phyloP scores from a whole-genome alignment of 176 grass and related monocot genomes.

The Triticum turgidum region DNA sequence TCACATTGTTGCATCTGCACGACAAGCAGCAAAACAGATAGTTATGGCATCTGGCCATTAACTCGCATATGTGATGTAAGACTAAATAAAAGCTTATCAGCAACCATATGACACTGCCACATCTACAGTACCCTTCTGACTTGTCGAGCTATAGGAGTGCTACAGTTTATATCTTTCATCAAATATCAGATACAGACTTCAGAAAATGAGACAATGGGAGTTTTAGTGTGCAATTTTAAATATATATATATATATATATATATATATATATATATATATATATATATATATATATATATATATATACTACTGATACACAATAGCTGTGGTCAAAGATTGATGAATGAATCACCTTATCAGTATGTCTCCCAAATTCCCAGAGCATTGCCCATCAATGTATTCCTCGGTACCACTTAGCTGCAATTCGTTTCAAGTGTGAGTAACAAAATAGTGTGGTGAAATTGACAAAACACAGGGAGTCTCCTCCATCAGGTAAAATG shows the following conservation, averaged over 20 bases:
- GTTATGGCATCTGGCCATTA: not conserved
- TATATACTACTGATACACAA: not conserved
- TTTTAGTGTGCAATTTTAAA: not conserved
- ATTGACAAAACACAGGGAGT: not conserved
- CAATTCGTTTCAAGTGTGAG: not conserved
- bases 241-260: too few species aligned
- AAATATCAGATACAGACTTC: not conserved
- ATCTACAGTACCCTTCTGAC: not conserved
- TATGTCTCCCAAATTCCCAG: slow-evolving; percentile 84
- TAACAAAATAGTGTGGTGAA: not conserved
- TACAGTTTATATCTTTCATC: not conserved
- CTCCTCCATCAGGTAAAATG: not conserved
- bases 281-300: not conserved
- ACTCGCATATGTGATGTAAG: not conserved
- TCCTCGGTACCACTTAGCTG: slow-evolving; percentile 83
- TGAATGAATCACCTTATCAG: slow-evolving; percentile 59
- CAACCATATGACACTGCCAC: not conserved
- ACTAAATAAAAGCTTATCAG: not conserved
- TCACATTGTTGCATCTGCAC: slow-evolving; percentile 63
- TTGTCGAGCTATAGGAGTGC: not conserved
- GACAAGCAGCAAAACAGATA: not conserved
- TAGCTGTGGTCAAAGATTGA: not conserved
- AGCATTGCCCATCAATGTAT: slow-evolving; percentile 76
- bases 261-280: too few species aligned
- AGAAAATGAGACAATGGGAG: not conserved